Percentiles rank a stretch among this genome's conserved stretches.
Evolutionary conservation across 164 flowering plant species (phyloP).

Genomic region (Cinnamomum micranthum): DNA sequence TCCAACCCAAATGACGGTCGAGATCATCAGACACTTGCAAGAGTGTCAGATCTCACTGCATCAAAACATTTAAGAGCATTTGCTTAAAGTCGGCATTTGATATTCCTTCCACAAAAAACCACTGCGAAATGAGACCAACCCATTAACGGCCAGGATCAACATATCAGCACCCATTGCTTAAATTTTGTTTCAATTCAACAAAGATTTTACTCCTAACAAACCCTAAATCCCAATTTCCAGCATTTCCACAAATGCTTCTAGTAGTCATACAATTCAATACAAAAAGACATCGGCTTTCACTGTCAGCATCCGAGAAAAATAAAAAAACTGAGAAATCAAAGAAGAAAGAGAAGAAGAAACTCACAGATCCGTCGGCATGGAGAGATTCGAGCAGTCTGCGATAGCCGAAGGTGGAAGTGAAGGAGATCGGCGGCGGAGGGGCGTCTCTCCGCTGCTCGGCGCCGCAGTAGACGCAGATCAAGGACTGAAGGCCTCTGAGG

Average conservation of each 20-base stretch:
- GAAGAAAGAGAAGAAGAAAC: slow-evolving; percentile 9
- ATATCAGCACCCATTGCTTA: too few species aligned
- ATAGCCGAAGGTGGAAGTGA: slow-evolving; percentile 44
- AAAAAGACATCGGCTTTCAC: not conserved
- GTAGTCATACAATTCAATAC: not conserved
- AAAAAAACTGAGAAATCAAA: not conserved
- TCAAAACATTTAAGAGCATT: too few species aligned
- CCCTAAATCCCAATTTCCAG: not conserved
- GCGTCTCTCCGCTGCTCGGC: slow-evolving; percentile 20
- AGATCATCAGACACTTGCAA: not conserved
- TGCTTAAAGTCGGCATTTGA: too few species aligned
- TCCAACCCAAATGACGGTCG: not conserved
- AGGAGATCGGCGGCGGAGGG: slow-evolving; percentile 55
- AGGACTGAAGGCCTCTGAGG: slow-evolving; percentile 50
- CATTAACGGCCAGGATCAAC: too few species aligned
- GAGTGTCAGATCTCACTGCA: not conserved
- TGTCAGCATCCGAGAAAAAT: not conserved
- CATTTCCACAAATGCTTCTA: not conserved
- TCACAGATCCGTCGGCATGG: slow-evolving; percentile 66
- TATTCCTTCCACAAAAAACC: too few species aligned
- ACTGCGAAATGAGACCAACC: too few species aligned
- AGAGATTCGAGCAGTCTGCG: slow-evolving; percentile 58
- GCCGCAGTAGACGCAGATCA: slow-evolving; percentile 66
- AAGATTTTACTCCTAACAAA: too few species aligned
- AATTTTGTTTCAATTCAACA: too few species aligned